Conservation (phyloP, 1,139 yeast genomes). For the Geotrichum histeridarum region DNA sequence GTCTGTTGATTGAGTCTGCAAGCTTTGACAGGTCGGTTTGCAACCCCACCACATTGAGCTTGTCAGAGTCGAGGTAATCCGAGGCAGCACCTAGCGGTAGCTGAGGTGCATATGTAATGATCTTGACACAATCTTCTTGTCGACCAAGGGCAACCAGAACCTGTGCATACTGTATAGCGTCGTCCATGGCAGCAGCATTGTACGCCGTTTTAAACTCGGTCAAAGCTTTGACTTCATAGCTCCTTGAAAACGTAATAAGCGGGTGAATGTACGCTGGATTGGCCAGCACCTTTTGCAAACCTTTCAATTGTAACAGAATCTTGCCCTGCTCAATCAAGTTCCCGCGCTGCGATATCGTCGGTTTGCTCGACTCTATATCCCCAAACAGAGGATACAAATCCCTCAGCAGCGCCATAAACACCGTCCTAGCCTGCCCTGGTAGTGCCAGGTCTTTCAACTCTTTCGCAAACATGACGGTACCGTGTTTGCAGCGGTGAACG, state of each 20-base stretch:
- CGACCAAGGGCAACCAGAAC: conserved; percentile 39
- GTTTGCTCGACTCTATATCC: conserved; percentile 27
- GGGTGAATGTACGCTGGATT: conserved; percentile 36
- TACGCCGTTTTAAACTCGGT: conserved; percentile 60
- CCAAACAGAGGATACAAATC: conserved; percentile 28
- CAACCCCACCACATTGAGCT: conserved; percentile 35
- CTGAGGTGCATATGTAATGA: conserved; percentile 35
- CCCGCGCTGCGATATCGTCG: conserved; percentile 25
- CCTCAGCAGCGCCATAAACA: conserved; percentile 24
- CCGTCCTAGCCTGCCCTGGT: conserved; percentile 23
- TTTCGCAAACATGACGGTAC: too few relatives aligned
- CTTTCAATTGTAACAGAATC: conserved; percentile 28
- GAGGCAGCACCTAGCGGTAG: conserved; percentile 29
- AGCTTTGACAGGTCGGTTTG: conserved; percentile 32
- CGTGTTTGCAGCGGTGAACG: conserved; percentile 44
- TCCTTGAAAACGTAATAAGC: conserved; percentile 44
- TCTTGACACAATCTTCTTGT: conserved; percentile 43
- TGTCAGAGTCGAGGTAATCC: conserved; percentile 26
- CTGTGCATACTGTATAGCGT: conserved; percentile 35
- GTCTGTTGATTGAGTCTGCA: conserved; percentile 37
- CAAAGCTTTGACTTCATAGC: conserved; percentile 67
- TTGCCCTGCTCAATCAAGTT: conserved; percentile 32
- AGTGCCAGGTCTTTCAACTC: not conserved
- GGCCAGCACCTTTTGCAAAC: conserved; percentile 39
- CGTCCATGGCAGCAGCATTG: conserved; percentile 46